phyloP scores from a whole-genome alignment of 2,329 filamentous ascomycete genomes.

The Aspergillus eucalypticola region DNA sequence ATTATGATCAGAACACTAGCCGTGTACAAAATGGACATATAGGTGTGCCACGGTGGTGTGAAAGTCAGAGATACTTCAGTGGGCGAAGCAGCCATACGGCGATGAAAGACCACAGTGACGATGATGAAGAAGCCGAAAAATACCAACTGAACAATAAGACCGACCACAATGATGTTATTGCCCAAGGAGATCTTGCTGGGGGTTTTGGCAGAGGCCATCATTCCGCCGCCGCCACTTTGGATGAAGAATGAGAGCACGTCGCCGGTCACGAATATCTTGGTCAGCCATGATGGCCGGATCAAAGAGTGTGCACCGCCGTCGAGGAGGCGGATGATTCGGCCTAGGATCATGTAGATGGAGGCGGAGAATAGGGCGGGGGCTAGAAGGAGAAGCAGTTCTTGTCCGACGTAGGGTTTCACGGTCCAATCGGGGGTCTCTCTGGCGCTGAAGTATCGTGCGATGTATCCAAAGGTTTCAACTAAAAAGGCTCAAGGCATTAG shows the following conservation, averaged over 20 bases:
- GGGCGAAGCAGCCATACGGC: not conserved
- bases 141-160: not conserved
- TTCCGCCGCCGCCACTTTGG: constrained; percentile 1
- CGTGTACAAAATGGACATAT: not conserved
- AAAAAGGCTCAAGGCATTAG: not conserved
- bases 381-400: constrained; percentile 1
- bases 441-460: not conserved
- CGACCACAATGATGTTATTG: not conserved
- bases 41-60: not conserved
- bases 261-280: constrained; percentile 1
- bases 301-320: not conserved
- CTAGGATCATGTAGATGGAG: constrained; percentile 5
- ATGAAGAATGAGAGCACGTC: constrained; percentile 3
- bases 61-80: not conserved
- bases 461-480: constrained; percentile 1
- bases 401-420: not conserved
- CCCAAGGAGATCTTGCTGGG: not conserved
- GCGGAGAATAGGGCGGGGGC: constrained; percentile 1
- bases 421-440: constrained; percentile 1
- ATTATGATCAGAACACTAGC: not conserved
- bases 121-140: not conserved
- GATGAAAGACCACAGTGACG: not conserved
- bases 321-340: not conserved
- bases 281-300: not conserved
- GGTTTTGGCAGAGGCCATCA: not conserved